A percentile compares a stretch with the other conserved stretches of the same genome.
phyloP scores from a whole-genome alignment of 2,329 filamentous ascomycete species.

The Arthroderma sp. region DNA sequence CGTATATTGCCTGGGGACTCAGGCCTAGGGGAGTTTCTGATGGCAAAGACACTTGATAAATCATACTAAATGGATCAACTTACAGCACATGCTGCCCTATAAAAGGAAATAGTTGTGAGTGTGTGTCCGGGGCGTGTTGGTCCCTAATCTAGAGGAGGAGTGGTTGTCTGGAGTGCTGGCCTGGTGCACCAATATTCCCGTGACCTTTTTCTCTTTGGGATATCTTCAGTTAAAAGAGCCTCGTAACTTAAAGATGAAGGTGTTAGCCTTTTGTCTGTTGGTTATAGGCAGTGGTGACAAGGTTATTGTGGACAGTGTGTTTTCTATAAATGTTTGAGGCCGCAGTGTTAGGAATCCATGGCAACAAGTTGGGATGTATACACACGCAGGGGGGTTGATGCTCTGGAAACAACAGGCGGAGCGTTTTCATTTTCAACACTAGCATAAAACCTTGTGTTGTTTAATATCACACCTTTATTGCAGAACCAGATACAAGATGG shows the following conservation, averaged over 20 bases:
- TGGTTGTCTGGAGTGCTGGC: constrained; percentile 26
- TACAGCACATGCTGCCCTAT: constrained; percentile 43
- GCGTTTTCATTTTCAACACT: constrained; percentile 2
- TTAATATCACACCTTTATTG: constrained; percentile 5
- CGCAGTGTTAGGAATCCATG: neutral
- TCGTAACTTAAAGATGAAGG: neutral
- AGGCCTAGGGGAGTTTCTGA: neutral
- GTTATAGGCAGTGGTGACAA: neutral
- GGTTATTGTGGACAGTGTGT: neutral
- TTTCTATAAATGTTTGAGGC: neutral
- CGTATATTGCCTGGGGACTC: neutral
- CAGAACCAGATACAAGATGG: constrained; percentile 5
- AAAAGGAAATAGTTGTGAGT: constrained; percentile 42
- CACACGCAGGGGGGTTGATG: neutral
- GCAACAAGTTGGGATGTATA: constrained; percentile 4
- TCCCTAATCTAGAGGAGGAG: constrained; percentile 16
- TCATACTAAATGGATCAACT: constrained; percentile 24
- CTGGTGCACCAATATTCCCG: neutral
- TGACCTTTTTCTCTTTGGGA: neutral
- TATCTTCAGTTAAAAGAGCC: constrained; percentile 2
- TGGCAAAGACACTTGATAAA: neutral
- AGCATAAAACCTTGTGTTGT: constrained; percentile 1
- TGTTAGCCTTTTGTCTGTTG: neutral
- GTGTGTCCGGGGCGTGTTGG: neutral
- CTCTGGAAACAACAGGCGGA: neutral